Base-by-base conservation (phyloP, 1,139 yeast genomes). In the Yamadazyma sp. region DNA sequence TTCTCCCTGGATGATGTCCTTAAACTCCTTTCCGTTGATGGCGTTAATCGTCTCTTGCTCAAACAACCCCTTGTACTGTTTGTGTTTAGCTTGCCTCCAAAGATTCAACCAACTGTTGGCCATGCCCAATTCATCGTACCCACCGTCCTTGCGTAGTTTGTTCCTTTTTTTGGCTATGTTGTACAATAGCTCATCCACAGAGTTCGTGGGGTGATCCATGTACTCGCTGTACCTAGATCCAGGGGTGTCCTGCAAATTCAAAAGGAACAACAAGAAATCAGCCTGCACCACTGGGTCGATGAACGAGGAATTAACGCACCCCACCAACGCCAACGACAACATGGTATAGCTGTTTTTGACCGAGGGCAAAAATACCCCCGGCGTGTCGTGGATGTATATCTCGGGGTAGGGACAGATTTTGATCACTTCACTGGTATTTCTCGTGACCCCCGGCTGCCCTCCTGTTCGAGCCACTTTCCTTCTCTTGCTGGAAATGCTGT, bases 391-490 rank as follows among this genome's bases (percentile, higher is more conserved):
- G 11, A 91, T 72, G 47, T 81, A 75, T 6, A 92, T 75, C 35
- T 81, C 81, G 0, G 95, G 95, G 27, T 73, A 73, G 12, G 68
- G 61, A 37, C 75, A 64, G 12, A 92, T 71, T 40, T 84, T 65
- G 31, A 92, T 87, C 39, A 84, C 73, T 50, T 87, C 94, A 43
- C 94, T 82, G 1, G 95, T 82, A 27, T 77, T 75, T 42, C 89
- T 67, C 0, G 98, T 92, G 3, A 92, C 89, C 14, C 98, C 98
- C 0, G 98, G 96, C 50, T 79, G 83, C 7, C 87, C 85, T 0
- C 97, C 96, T 0, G 96, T 88, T 40, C 66, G 64, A 0, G 96
- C 97, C 1, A 87, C 98, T 54, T 85, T 85, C 44, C 70, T 70
- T 31, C 58, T 59, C 38, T 64, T 77, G 47, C 63, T 57, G 10